phyloP scores from a whole-genome alignment of 208 protist genomes.

The Tetramitus jugosus region DNA sequence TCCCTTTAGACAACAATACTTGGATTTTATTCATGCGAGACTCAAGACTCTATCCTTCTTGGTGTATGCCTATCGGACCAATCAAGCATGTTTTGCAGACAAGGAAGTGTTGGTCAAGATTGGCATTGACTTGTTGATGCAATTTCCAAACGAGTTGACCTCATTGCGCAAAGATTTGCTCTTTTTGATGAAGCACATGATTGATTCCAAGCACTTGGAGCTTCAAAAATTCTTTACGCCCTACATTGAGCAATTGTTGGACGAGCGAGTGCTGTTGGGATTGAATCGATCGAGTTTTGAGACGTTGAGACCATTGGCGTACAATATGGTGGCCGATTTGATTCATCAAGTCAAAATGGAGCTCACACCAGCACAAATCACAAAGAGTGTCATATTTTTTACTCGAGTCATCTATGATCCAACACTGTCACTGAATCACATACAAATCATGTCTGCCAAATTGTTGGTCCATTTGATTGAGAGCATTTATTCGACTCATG shows the following conservation, averaged over 20 bases:
- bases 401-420: conserved; percentile 17
- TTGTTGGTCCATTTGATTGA: conserved; percentile 21
- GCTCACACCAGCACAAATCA: background rate
- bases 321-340: conserved; percentile 23
- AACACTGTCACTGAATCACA: background rate
- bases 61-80: background rate
- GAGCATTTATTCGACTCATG: background rate
- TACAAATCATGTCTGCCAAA: conserved; percentile 12
- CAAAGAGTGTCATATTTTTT: background rate
- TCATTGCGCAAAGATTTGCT: conserved; percentile 19
- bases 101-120: conserved; percentile 6
- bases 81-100: background rate
- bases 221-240: background rate
- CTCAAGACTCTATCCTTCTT: conserved; percentile 25
- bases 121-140: background rate
- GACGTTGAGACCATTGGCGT: conserved; percentile 22
- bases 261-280: conserved; percentile 18
- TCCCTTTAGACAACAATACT: background rate
- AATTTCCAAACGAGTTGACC: conserved; percentile 19
- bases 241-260: conserved; percentile 5
- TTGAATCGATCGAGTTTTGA: conserved; percentile 7
- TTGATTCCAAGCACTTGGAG: background rate
- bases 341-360: background rate
- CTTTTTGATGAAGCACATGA: conserved; percentile 22
- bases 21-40: background rate